Evolutionary conservation across 225 moss, liverwort and hornwort genomes (phyloP).

Genomic region (Pseudisothecium myosuroides): DNA sequence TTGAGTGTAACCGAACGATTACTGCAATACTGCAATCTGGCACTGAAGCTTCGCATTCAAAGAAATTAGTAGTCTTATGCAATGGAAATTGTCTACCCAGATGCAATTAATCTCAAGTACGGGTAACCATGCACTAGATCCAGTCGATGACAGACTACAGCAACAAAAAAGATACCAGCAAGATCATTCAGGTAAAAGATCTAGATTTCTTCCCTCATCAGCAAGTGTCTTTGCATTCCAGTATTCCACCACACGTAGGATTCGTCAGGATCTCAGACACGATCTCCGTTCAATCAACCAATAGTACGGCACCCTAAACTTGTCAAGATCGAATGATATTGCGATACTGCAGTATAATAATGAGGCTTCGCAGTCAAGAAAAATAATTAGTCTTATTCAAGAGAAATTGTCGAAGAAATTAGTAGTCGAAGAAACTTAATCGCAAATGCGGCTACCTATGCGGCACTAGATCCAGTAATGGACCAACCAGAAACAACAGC

Average conservation of each 20-base stretch:
- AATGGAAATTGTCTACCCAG: neutral
- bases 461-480: neutral
- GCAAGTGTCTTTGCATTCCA: neutral
- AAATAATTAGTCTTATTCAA: neutral
- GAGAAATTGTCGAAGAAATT: neutral
- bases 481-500: neutral
- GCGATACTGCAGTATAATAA: neutral
- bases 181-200: neutral
- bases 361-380: neutral
- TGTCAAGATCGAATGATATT: neutral
- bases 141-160: neutral
- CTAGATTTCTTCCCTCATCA: neutral
- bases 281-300: neutral
- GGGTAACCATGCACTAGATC: neutral
- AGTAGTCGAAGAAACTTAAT: neutral
- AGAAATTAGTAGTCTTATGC: neutral
- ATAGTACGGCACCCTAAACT: neutral
- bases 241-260: neutral
- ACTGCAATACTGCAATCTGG: neutral
- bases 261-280: neutral
- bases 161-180: neutral
- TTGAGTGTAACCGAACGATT: neutral
- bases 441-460: no score
- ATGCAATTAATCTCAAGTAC: neutral
- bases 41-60: neutral